phyloP scores from a whole-genome alignment of 495 filamentous ascomycete species.

The Penicillium psychrofluorescens region DNA sequence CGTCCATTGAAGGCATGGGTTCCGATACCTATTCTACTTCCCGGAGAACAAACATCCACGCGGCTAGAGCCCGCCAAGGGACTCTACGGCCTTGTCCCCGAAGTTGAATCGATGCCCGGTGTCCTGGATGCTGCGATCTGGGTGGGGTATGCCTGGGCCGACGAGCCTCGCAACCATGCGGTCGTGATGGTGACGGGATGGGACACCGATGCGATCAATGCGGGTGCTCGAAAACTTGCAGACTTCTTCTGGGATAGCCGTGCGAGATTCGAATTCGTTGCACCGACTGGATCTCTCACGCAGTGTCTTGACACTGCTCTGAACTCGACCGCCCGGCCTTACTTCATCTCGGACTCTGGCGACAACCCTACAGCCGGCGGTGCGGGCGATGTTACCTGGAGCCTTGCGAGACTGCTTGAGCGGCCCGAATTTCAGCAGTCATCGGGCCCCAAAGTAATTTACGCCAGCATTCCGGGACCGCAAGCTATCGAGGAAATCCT shows the following conservation, averaged over 20 bases:
- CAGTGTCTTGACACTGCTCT: constrained; percentile 45
- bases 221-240: constrained; percentile 40
- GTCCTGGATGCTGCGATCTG: constrained; percentile 50
- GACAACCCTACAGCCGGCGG: constrained; percentile 53
- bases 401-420: constrained; percentile 36
- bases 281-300: constrained; percentile 42
- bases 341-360: constrained; percentile 53
- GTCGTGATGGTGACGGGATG: constrained; percentile 47
- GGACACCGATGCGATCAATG: constrained; percentile 26
- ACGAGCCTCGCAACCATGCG: constrained; percentile 49
- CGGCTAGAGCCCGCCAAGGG: constrained; percentile 46
- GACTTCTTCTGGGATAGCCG: constrained; percentile 42
- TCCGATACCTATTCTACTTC: constrained; percentile 45
- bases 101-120: constrained; percentile 30
- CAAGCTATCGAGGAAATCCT: constrained; percentile 37
- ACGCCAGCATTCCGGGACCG: constrained; percentile 49
- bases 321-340: constrained; percentile 37
- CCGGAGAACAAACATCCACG: constrained; percentile 53
- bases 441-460: constrained; percentile 40
- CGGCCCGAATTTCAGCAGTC: constrained; percentile 38
- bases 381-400: constrained; percentile 50
- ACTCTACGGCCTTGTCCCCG: constrained; percentile 43
- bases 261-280: constrained; percentile 45
- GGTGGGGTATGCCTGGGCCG: constrained; percentile 56
- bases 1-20: constrained; percentile 51